A percentile compares a stretch with the other conserved stretches of the same genome.
phyloP scores from a whole-genome alignment of 345 rosid species.

The Ceriops tagal region DNA sequence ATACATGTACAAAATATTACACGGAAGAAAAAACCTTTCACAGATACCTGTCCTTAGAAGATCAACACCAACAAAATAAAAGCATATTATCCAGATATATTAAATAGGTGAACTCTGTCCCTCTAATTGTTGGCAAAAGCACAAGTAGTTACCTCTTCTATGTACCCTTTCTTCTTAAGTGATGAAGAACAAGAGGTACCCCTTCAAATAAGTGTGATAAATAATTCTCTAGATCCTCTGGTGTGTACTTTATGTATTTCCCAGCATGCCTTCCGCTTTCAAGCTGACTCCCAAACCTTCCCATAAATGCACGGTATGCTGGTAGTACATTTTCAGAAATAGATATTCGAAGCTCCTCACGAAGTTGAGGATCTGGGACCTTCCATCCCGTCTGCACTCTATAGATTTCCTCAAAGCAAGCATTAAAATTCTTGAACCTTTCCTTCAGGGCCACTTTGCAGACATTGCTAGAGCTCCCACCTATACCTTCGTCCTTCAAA shows the following conservation, averaged over 20 bases:
- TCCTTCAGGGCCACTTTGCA: slow-evolving; percentile 77
- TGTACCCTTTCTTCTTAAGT: slow-evolving; percentile 64
- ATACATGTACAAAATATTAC: slow-evolving; percentile 53
- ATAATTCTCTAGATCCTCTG: slow-evolving; percentile 85
- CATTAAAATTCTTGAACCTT: slow-evolving; percentile 79
- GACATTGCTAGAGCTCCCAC: slow-evolving; percentile 65
- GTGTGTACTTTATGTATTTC: slow-evolving; percentile 86
- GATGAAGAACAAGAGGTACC: slow-evolving; percentile 68
- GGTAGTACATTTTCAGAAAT: slow-evolving; percentile 84
- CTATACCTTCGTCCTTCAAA: slow-evolving; percentile 77
- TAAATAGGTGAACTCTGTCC: slow-evolving; percentile 22
- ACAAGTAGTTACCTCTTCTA: slow-evolving; percentile 36
- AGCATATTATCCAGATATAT: slow-evolving; percentile 35
- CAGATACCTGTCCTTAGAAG: slow-evolving; percentile 45
- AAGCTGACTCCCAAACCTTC: slow-evolving; percentile 75
- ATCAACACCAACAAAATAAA: slow-evolving; percentile 34
- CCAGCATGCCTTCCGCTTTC: slow-evolving; percentile 84
- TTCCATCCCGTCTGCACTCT: slow-evolving; percentile 92
- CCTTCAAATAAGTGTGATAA: slow-evolving; percentile 87
- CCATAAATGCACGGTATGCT: slow-evolving; percentile 85
- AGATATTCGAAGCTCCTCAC: slow-evolving; percentile 90
- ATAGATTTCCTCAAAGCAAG: slow-evolving; percentile 83
- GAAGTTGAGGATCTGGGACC: slow-evolving; percentile 91
- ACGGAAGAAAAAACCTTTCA: slow-evolving; percentile 29
- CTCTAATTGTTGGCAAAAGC: slow-evolving; percentile 25